Percentiles rank a stretch among this genome's conserved stretches.
phyloP scores from a whole-genome alignment of 805 yeast genomes.

The Hanseniaspora osmophila region DNA sequence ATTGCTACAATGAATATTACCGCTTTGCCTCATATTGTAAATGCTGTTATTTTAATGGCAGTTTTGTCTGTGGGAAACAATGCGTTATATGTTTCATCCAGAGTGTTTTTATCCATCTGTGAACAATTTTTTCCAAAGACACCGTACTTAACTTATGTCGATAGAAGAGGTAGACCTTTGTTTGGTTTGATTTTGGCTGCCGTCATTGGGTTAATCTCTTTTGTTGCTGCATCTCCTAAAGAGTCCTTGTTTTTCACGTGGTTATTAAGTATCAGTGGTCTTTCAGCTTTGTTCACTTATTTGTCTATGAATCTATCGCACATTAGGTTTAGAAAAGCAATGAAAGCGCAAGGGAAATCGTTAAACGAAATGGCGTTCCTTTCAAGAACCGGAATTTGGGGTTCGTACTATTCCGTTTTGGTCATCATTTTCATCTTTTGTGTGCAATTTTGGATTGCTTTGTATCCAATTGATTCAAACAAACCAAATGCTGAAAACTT shows the following conservation, averaged over 20 bases:
- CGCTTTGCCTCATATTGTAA: conserved; percentile 46
- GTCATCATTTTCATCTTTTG: conserved; percentile 35
- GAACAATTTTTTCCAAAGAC: background rate
- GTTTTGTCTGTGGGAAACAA: conserved; percentile 38
- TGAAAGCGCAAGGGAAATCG: conserved; percentile 38
- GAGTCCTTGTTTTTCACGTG: conserved; percentile 46
- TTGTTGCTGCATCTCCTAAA: conserved; percentile 49
- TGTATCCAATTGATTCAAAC: conserved; percentile 56
- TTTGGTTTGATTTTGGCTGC: conserved; percentile 38
- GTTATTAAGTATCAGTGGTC: conserved; percentile 48
- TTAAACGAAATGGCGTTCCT: conserved; percentile 36
- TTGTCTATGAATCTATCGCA: conserved; percentile 40
- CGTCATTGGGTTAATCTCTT: conserved; percentile 44
- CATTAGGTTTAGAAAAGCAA: conserved; percentile 43
- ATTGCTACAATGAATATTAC: conserved; percentile 50
- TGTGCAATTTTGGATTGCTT: conserved; percentile 58
- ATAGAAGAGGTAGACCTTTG: conserved; percentile 46
- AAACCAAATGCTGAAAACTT: conserved; percentile 35
- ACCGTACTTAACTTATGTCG: conserved; percentile 31
- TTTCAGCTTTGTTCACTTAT: conserved; percentile 53
- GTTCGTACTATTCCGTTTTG: conserved; percentile 36
- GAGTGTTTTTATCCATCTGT: conserved; percentile 28
- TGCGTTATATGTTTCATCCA: conserved; percentile 40
- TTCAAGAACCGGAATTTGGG: conserved; percentile 37
- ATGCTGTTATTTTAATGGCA: conserved; percentile 46